Base-by-base conservation (phyloP, 176 grass and related monocot species). In the Carex pumila region DNA sequence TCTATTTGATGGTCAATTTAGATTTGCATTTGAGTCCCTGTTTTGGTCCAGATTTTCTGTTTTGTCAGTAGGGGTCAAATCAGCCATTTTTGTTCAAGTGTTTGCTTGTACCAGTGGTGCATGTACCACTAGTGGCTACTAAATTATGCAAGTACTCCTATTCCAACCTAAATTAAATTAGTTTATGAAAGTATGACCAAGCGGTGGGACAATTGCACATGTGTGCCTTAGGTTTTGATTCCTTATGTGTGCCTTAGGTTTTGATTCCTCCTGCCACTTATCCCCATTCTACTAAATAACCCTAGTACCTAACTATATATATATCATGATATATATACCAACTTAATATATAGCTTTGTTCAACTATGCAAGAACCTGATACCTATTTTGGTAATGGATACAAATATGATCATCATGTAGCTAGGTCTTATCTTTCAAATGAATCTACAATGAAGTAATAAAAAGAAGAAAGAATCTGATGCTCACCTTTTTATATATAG, bases 171-270 rank as follows among this genome's bases (percentile, higher is more conserved):
- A n/a, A n/a, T n/a, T n/a, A n/a, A 17, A 56, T 57, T 56, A 57
- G 52, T 57, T 56, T 78, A 10, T 57, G 13, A 25, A 57, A 57
- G 73, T 36, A 57, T 50, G n/a, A n/a, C n/a, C n/a, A n/a, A n/a
- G n/a, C n/a, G 52, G 73, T 78, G 73, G 52, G 73, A 18, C 73
- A 78, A 57, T 57, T 57, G 73, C 73, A 78, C 73, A 57, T 78
- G 73, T n/a, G n/a, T n/a, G n/a, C n/a, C n/a, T 78, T 78, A 78
- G 73, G n/a, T n/a, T n/a, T 78, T 78, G 73, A 15, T 57, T 78
- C 73, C n/a, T n/a, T n/a, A n/a, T 78, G 50, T 78, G 73, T 78
- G 29, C 13, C 52, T 71, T 78, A 57, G 73, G 22, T 78, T 57
- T 78, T 78, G 73, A 78, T 78, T 78, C 73, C 52, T 78, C 25